phyloP scores from a whole-genome alignment of 805 yeast genomes.

The Candida tammaniensis region DNA sequence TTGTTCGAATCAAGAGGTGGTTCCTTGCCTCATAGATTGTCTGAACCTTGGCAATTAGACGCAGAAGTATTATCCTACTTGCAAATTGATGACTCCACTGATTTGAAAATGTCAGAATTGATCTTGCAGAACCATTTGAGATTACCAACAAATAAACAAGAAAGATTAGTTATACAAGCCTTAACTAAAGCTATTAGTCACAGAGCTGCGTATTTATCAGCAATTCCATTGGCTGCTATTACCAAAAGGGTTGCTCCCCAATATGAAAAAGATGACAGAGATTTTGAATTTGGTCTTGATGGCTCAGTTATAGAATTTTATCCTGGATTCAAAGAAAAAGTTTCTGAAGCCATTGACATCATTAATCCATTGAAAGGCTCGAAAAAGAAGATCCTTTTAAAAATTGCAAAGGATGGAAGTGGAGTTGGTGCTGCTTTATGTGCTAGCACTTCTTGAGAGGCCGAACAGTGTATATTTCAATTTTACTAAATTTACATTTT shows the following conservation, averaged over 20 bases:
- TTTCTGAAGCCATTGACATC: slow-evolving; percentile 72
- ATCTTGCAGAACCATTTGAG: slow-evolving; percentile 64
- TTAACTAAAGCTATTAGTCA: slow-evolving; percentile 77
- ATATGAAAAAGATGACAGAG: slow-evolving; percentile 49
- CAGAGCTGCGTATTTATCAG: slow-evolving; percentile 87
- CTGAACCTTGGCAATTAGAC: slow-evolving; percentile 73
- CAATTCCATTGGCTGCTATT: slow-evolving; percentile 87
- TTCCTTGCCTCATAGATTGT: slow-evolving; percentile 58
- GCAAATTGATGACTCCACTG: slow-evolving; percentile 79
- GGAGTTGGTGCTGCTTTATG: slow-evolving; percentile 98
- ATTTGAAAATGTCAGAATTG: slow-evolving; percentile 66
- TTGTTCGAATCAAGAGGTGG: slow-evolving; percentile 41
- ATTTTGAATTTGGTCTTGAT: slow-evolving; percentile 92
- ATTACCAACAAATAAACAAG: slow-evolving; percentile 65
- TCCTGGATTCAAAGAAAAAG: slow-evolving; percentile 81
- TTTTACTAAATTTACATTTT: too few species aligned
- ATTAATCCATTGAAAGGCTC: slow-evolving; percentile 73
- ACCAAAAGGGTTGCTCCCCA: slow-evolving; percentile 63
- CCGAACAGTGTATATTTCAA: too few species aligned
- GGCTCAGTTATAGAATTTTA: slow-evolving; percentile 93
- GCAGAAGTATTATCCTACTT: slow-evolving; percentile 84
- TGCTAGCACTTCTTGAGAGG: slow-evolving; percentile 48
- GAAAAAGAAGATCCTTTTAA: slow-evolving; percentile 70
- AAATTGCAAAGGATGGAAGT: slow-evolving; percentile 90
- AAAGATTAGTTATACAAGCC: slow-evolving; percentile 69